These are phyloP conservation scores for Athelia sp. DNA, from an alignment of 1,284 basidiomycete genomes.

Conservation along the genomic window DNA sequence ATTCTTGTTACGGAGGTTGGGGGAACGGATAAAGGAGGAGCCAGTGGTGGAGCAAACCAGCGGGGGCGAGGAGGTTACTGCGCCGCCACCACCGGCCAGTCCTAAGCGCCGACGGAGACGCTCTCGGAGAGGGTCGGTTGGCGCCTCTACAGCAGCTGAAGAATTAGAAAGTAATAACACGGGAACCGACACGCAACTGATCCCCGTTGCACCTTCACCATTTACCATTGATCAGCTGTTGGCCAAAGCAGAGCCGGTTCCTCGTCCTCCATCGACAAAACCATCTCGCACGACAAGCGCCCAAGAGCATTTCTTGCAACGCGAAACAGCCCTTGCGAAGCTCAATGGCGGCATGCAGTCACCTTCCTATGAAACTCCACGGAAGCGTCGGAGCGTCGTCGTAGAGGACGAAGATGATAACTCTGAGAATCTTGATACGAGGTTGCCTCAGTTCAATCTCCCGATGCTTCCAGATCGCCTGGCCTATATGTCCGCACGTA, in stretches of 20 bases:
- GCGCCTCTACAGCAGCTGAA: constrained; percentile 47
- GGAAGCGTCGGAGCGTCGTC: constrained; percentile 60
- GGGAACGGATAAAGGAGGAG: constrained; percentile 58
- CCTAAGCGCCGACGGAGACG: constrained; percentile 54
- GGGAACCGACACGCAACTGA: constrained; percentile 58
- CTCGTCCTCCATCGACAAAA: constrained; percentile 21
- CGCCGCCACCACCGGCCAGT: constrained; percentile 32
- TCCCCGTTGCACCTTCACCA: constrained; percentile 47
- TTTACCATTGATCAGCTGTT: constrained; percentile 26
- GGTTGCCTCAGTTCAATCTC: constrained; percentile 27
- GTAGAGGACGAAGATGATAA: constrained; percentile 66
- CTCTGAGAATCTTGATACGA: constrained; percentile 35
- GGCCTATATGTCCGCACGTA: constrained; percentile 21
- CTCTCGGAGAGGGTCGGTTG: constrained; percentile 51
- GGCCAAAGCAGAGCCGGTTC: constrained; percentile 31
- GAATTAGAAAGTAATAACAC: constrained; percentile 49
- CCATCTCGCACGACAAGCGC: too few relatives aligned
- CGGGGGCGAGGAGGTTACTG: constrained; percentile 56
- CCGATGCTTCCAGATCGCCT: constrained; percentile 25
- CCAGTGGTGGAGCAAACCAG: constrained; percentile 50
- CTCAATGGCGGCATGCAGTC: constrained; percentile 21
- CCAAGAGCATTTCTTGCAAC: constrained; percentile 1
- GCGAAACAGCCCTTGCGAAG: constrained; percentile 28
- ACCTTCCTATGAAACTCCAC: constrained; percentile 29
- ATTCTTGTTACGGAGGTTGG: constrained; percentile 57